Evolutionary conservation across 2,329 filamentous ascomycete species (phyloP), one percentile per base, ranked within the genome.

Genomic region (Aspergillus brunneoviolaceus): DNA sequence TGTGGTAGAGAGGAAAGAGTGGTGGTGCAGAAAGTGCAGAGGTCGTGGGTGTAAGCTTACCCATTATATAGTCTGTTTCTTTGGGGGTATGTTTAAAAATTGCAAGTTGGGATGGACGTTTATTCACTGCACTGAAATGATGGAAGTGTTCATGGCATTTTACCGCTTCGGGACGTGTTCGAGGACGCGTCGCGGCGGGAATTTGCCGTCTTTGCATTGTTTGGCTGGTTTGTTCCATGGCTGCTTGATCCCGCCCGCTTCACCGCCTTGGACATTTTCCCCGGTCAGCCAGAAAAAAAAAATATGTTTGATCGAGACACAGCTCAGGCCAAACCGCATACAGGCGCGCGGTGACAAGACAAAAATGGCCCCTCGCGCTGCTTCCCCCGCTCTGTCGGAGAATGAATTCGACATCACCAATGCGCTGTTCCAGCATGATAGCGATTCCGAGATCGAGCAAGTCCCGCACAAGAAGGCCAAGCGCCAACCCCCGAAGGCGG

Each of bases 351-450:
- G 19, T 31, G 55, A 12, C 29, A 51, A 51, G 21, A 16, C 63
- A 61, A 77, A 52, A 39, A 96, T 96, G 91, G 83, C 84, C 78
- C 82, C 82, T 74, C 88, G 91, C 60, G 87, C 86, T 71, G 84
- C 84, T 59, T 98, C 95, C 49, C 95, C 94, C 61, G 87, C 92
- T 52, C 82, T 85, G 60, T 98, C 94, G 53, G 94, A 98, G 78
- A 90, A 88, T 66, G 95, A 96, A 72, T 87, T 96, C 71, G 95
- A 99, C 71, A 97, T 99, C 56, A 87, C 92, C 21, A 87, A 84
- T 63, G 88, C 89, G 2, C 82, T 97, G 11, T 89, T 94, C 69
- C 84, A 87, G 56, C 79, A 82, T 63, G 83, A 83, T 62, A 78
- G 76, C 63, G 80, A 80, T 55, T 80, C 78, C 60, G 79, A 80